Evolutionary conservation across 331 rosid species (phyloP).

Genomic region (Dryas integrifolia): DNA sequence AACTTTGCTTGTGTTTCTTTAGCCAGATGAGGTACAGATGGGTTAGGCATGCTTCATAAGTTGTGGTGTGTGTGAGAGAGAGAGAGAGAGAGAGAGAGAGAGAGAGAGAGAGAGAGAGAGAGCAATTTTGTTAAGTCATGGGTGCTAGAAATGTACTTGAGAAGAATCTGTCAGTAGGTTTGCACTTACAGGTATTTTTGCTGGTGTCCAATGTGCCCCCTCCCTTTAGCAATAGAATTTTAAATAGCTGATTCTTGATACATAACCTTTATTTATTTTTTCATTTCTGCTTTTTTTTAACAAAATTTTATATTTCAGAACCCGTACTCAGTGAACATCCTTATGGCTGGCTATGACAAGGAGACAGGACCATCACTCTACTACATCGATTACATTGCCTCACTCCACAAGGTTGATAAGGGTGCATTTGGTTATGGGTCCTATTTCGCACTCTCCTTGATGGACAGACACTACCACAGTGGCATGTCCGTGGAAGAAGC

Average conservation of each 20-base stretch:
- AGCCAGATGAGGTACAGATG: background rate
- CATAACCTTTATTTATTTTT: conserved; percentile 1
- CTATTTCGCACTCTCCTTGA: conserved; percentile 75
- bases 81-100: too few relatives aligned
- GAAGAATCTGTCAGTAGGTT: background rate
- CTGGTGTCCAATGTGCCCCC: background rate
- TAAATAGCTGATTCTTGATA: conserved; percentile 2
- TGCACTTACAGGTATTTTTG: background rate
- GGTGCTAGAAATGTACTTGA: background rate
- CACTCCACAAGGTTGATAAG: conserved; percentile 97
- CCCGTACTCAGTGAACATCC: conserved; percentile 85
- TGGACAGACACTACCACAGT: conserved; percentile 92
- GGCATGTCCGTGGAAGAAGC: conserved; percentile 87
- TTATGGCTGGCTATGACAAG: conserved; percentile 91
- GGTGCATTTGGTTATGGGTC: conserved; percentile 98
- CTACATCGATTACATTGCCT: conserved; percentile 90
- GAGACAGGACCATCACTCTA: conserved; percentile 86
- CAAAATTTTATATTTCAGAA: conserved; percentile 47
- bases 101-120: too few relatives aligned
- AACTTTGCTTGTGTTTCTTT: background rate
- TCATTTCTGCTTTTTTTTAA: conserved; percentile 11
- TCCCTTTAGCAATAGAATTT: background rate
- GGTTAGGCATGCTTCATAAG: too few relatives aligned
- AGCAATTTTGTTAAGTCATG: too few relatives aligned
- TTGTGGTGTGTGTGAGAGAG: background rate